Percentiles rank a stretch among this genome's conserved stretches.
Conservation (phyloP, 148 eudicot genomes). For the Vaccinium darrowii region DNA sequence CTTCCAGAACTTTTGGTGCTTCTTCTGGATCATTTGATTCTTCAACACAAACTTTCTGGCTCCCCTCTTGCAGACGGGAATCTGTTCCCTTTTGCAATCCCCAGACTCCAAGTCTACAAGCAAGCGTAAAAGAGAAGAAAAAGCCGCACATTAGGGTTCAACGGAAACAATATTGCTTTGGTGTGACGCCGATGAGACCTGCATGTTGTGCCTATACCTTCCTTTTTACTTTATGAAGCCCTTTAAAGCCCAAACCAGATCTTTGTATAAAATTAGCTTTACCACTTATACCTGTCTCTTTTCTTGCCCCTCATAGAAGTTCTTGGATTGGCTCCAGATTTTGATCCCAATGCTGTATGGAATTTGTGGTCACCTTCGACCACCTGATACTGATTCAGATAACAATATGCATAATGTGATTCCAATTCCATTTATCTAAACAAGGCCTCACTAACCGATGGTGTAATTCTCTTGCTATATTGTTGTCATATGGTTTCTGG, state of each 20-base stretch:
- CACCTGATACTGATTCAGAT: background rate
- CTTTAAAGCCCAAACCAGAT: background rate
- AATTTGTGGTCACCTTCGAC: background rate
- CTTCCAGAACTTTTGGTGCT: background rate
- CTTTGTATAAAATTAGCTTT: background rate
- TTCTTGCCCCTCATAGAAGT: background rate
- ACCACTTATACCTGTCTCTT: background rate
- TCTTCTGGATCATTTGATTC: background rate
- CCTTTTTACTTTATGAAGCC: background rate
- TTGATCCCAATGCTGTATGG: background rate
- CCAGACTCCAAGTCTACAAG: background rate
- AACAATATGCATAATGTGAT: background rate
- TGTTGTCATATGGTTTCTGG: constrained; percentile 12
- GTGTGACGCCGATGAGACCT: background rate
- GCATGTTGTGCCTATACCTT: background rate
- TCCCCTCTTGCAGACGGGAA: background rate
- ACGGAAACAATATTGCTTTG: background rate
- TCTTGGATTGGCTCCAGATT: background rate
- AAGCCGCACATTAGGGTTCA: background rate
- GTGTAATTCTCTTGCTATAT: background rate
- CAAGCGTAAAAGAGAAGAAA: background rate
- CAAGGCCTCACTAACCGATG: background rate
- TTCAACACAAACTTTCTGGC: background rate
- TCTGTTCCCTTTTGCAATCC: background rate
- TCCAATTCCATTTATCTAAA: background rate